Evolutionary conservation across 345 rosid genomes (phyloP).

Genomic region (Aquilaria sinensis): DNA sequence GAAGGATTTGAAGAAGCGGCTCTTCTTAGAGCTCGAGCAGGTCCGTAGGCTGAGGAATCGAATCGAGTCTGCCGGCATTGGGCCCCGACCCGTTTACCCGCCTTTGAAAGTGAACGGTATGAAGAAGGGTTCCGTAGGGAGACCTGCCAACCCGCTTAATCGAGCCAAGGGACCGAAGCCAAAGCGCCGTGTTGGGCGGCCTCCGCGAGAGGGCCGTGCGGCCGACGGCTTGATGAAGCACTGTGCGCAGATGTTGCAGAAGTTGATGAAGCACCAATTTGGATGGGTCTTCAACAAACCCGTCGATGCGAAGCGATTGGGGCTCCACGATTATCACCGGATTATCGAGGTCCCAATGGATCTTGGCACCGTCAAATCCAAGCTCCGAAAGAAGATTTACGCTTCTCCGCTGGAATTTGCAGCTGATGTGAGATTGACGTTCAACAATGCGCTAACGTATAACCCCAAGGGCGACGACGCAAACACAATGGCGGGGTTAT

Average conservation of each 20-base stretch:
- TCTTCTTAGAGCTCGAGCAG: conserved; percentile 32
- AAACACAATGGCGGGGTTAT: conserved; percentile 33
- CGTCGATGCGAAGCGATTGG: conserved; percentile 32
- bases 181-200: conserved; percentile 7
- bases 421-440: conserved; percentile 47
- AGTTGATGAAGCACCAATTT: conserved; percentile 39
- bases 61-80: conserved; percentile 14
- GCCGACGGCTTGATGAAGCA: conserved; percentile 23
- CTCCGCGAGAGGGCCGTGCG: not conserved
- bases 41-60: conserved; percentile 27
- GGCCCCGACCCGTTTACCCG: conserved; percentile 15
- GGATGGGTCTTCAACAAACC: conserved; percentile 44
- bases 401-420: conserved; percentile 34
- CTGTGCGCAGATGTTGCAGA: conserved; percentile 32
- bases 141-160: conserved; percentile 16
- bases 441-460: conserved; percentile 44
- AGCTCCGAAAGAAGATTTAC: conserved; percentile 21
- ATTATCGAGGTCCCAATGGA: conserved; percentile 55
- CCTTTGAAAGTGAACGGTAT: not conserved
- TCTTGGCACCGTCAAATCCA: conserved; percentile 42
- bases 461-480: conserved; percentile 41
- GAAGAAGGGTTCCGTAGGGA: conserved; percentile 20
- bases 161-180: conserved; percentile 6
- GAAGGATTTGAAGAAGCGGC: conserved; percentile 30
- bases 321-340: conserved; percentile 37